Evolutionary conservation across 441 rosid genomes (phyloP).

Genomic region (Rhodomyrtus psidioides): DNA sequence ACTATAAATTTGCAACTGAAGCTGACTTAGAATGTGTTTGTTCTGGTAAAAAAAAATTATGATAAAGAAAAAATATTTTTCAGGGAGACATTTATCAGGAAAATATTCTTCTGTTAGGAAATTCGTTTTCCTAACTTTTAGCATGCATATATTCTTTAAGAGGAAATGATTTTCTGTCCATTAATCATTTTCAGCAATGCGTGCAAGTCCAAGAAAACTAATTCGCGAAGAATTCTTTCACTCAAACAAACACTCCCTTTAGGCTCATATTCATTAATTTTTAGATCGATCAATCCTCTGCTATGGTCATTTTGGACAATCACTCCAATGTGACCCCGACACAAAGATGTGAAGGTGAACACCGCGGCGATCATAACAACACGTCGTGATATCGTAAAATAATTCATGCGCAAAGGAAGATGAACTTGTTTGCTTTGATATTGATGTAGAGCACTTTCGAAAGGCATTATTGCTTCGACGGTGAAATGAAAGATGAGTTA

Average conservation of each 20-base stretch:
- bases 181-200: no score
- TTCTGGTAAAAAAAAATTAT: no score
- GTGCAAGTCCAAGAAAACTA: no score
- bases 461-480: accelerated
- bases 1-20: not conserved
- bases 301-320: not conserved
- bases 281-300: accelerated
- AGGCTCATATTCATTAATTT: not conserved
- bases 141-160: no score
- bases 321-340: no score
- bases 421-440: not conserved
- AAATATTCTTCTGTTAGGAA: no score
- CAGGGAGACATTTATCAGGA: no score
- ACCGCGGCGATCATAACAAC: not conserved
- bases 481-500: not conserved
- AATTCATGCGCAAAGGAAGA: not conserved
- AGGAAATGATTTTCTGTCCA: no score
- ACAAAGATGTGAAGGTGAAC: not conserved
- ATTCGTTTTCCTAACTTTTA: no score
- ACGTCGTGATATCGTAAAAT: accelerated
- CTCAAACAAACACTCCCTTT: not conserved
- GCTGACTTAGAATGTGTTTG: no score
- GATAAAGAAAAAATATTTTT: no score
- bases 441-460: not conserved
- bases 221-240: no score